Evolutionary conservation across 768 basidiomycete species (phyloP).

Genomic region (Sporobolomyces phaffii): DNA sequence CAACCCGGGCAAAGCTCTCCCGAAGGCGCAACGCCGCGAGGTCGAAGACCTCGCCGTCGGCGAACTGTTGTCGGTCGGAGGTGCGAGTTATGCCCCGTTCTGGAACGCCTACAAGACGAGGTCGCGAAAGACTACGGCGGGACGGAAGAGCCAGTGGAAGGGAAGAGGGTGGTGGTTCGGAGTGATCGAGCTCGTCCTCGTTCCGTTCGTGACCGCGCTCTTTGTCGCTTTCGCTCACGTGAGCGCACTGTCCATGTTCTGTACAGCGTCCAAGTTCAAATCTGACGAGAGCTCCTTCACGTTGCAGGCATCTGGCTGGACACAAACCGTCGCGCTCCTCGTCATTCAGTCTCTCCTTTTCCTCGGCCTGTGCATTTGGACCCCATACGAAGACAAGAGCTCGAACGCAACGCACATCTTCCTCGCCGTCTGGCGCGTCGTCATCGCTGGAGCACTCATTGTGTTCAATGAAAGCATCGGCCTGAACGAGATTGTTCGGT

Average conservation of each 20-base stretch:
- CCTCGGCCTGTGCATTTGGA: conserved; percentile 25
- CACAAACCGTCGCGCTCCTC: conserved; percentile 27
- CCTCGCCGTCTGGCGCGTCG: conserved; percentile 21
- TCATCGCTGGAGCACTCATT: conserved; percentile 33
- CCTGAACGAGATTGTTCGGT: conserved; percentile 35
- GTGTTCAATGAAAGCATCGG: conserved; percentile 28
- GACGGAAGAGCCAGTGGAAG: conserved; percentile 23
- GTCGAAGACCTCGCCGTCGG: conserved; percentile 45
- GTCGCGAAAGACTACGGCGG: conserved; percentile 4
- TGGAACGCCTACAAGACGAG: conserved; percentile 33
- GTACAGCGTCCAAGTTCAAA: neutral
- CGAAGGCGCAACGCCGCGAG: conserved; percentile 57
- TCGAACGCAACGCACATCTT: conserved; percentile 27
- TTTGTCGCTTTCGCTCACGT: conserved; percentile 53
- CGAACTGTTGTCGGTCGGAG: conserved; percentile 57
- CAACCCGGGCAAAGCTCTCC: conserved; percentile 44
- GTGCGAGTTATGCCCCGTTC: conserved; percentile 53
- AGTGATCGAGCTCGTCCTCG: conserved; percentile 56
- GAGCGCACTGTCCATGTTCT: neutral
- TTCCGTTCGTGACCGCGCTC: conserved; percentile 62
- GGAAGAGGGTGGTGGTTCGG: conserved; percentile 51
- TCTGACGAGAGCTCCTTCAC: neutral
- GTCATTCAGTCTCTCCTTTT: conserved; percentile 28
- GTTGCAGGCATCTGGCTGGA: conserved; percentile 23
- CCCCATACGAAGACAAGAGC: conserved; percentile 34